Evolutionary conservation across 208 protist species (phyloP).

Genomic region (Trichomonas vaginalis): DNA sequence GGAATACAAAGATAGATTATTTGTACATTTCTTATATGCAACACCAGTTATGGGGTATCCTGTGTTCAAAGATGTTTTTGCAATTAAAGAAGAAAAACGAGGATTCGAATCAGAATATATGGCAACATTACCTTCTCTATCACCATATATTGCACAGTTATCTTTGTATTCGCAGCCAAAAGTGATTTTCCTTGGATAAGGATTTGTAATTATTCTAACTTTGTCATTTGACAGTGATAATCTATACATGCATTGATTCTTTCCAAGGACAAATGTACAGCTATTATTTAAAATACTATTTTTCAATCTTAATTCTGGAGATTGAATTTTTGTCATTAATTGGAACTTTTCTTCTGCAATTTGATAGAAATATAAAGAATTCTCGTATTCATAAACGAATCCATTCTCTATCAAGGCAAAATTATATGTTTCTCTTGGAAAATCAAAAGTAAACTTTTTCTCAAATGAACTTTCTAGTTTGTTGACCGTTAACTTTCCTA

Average conservation of each 20-base stretch:
- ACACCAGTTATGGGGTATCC: neutral
- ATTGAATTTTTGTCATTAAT: neutral
- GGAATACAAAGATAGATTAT: neutral
- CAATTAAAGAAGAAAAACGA: neutral
- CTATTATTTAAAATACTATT: neutral
- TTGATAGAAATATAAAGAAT: neutral
- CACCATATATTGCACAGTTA: neutral
- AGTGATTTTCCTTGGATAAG: neutral
- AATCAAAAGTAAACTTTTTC: neutral
- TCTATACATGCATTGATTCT: neutral
- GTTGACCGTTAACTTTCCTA: no score
- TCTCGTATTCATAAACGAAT: neutral
- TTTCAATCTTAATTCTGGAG: neutral
- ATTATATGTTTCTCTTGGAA: neutral
- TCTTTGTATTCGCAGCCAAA: neutral
- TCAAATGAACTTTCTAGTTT: no score
- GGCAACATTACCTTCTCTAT: neutral
- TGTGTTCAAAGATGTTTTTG: neutral
- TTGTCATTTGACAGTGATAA: neutral
- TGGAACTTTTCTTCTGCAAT: neutral
- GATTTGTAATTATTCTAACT: neutral
- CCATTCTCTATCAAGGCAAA: neutral
- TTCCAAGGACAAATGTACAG: neutral
- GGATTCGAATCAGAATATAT: neutral
- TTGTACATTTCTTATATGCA: neutral